Evolutionary conservation across 2,329 filamentous ascomycete genomes (phyloP), one percentile per base, ranked within the genome.

Genomic region (Hymenoscyphus scutula): DNA sequence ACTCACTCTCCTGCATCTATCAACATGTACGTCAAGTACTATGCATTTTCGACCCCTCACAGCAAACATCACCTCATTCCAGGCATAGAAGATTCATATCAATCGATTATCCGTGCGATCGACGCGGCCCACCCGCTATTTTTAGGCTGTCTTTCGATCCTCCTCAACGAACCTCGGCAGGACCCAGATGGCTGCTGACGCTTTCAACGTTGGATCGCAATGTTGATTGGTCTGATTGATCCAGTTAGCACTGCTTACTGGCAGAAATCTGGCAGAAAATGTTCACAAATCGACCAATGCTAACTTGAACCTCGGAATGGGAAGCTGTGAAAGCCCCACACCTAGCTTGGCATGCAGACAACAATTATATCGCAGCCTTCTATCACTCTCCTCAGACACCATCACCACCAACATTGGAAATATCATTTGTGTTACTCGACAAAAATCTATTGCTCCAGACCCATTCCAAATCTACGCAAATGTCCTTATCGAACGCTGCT

Each of bases 131-230:
- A 19, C 19, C 25, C 45, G 45, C 45, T 51, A 51, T 51, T 51
- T 25, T 25, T 25, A 23, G 19, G 45, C 10, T 51, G 45, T 23
- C 23, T 51, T 51, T 23, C n/a, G 11, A 48, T 51, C 45, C 45
- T 23, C 45, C 45, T 51, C 45, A 51, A 51, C 23, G 45, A 51
- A 51, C 45, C 45, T 51, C 45, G 45, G 45, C 45, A 51, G 45
- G 45, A 51, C 19, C 41, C n/a, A 48, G 19, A 48, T 37, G 34
- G 41, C 38, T 45, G 38, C 38, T 45, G 38, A 45, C 38, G 17
- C 19, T 51, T 23, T 51, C 45, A 23, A 51, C 4, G 19, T 23
- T 11, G 19, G 45, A 51, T 51, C 25, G 25, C 45, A 13, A 23
- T 23, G 19, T 48, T 51, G 45, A 51, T 23, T 51, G 45, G 38